These are phyloP conservation scores for Gossypium schwendimanii DNA, from an alignment of 441 rosid genomes.

Conservation along the genomic window DNA sequence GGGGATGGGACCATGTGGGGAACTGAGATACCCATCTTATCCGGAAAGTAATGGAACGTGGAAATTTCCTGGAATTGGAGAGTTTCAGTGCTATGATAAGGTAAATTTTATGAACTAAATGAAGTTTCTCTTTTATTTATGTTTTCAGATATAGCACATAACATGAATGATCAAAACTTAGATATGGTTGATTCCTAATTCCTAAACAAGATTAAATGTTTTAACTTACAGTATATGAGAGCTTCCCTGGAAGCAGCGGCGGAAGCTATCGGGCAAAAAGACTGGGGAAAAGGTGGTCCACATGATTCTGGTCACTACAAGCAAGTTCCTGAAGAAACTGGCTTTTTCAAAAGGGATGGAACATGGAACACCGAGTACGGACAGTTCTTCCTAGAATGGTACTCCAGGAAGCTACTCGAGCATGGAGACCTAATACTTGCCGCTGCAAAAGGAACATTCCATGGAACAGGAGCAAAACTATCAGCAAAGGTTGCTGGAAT, in stretches of 20 bases:
- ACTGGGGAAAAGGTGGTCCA: constrained; percentile 79
- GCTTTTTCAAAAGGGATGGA: constrained; percentile 70
- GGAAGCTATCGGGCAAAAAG: constrained; percentile 48
- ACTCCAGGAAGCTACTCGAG: constrained; percentile 58
- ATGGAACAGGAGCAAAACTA: constrained; percentile 56
- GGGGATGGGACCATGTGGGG: constrained; percentile 97
- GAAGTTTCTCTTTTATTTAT: background rate
- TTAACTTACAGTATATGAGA: constrained; percentile 65
- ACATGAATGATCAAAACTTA: background rate
- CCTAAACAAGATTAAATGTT: constrained; percentile 19
- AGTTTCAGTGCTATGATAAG: constrained; percentile 94
- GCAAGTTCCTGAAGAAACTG: constrained; percentile 74
- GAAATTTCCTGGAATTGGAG: constrained; percentile 93
- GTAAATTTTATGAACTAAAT: constrained; percentile 24
- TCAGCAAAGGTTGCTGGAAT: constrained; percentile 87
- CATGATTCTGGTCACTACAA: constrained; percentile 82
- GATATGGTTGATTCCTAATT: constrained; percentile 17
- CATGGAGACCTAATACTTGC: constrained; percentile 72
- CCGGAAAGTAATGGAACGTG: constrained; percentile 95
- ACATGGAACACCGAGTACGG: constrained; percentile 85
- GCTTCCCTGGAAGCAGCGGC: constrained; percentile 78
- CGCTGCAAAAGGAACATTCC: constrained; percentile 61
- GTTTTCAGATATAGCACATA: background rate
- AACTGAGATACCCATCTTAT: constrained; percentile 83
- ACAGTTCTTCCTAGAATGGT: constrained; percentile 80